Evolutionary conservation across 192 early-diverging fungal species (phyloP).

Genomic region (Hyaloraphidium curvatum): DNA sequence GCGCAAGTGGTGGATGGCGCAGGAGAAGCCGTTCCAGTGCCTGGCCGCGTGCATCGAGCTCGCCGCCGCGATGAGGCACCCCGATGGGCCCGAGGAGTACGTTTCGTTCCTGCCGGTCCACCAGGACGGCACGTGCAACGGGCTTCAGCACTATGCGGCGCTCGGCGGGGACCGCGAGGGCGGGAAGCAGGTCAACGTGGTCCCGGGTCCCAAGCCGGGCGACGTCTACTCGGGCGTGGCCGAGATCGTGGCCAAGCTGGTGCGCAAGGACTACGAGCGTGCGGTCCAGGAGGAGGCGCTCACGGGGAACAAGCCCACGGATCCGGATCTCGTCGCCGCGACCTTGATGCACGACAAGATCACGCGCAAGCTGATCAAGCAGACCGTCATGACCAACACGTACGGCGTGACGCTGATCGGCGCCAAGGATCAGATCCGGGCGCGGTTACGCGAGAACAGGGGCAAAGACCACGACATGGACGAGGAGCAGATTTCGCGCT

Average conservation of each 20-base stretch:
- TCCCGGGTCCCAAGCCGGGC: conserved; percentile 60
- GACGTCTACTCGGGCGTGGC: conserved; percentile 89
- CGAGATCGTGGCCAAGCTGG: conserved; percentile 38
- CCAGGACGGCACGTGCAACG: conserved; percentile 96
- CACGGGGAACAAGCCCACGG: conserved; percentile 30
- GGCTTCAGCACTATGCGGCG: conserved; percentile 95
- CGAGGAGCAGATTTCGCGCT: conserved; percentile 34
- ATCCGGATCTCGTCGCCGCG: no score
- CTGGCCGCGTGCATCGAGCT: conserved; percentile 78
- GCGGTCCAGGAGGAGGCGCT: conserved; percentile 47
- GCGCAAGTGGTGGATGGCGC: conserved; percentile 68
- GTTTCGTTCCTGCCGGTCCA: conserved; percentile 67
- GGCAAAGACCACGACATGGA: conserved; percentile 31
- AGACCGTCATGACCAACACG: conserved; percentile 98
- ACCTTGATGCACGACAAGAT: conserved; percentile 44
- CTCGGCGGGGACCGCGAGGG: conserved; percentile 78
- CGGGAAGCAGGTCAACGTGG: conserved; percentile 73
- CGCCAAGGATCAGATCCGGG: conserved; percentile 67
- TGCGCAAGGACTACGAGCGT: no score
- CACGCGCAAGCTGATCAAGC: conserved; percentile 88
- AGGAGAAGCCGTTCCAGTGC: conserved; percentile 86
- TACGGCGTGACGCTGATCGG: conserved; percentile 97
- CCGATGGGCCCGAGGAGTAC: conserved; percentile 42
- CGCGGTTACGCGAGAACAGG: conserved; percentile 52
- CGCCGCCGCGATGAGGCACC: conserved; percentile 43